Percentiles rank a stretch among this genome's conserved stretches.
These are phyloP conservation scores for Gloeopeniophorella convolvens DNA, from an alignment of 768 basidiomycete species.

Conservation along the genomic window DNA sequence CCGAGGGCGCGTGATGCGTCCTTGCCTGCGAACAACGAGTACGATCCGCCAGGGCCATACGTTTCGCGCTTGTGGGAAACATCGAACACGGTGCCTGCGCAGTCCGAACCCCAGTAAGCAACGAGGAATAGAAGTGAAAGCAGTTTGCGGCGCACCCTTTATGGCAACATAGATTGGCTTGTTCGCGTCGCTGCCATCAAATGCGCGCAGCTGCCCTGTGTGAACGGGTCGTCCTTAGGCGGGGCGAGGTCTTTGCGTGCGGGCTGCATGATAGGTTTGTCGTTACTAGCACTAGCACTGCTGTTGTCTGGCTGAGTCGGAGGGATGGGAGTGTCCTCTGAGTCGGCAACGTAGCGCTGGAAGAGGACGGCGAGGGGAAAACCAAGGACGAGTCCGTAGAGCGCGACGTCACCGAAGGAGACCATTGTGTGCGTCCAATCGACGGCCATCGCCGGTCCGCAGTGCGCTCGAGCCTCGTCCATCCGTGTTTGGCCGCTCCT, in stretches of 20 bases:
- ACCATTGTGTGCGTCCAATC: conserved; percentile 1
- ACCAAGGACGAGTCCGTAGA: conserved; percentile 29
- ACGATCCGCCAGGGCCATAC: conserved; percentile 77
- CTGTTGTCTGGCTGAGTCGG: conserved; percentile 21
- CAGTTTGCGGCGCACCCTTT: conserved; percentile 51
- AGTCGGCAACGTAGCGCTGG: conserved; percentile 12
- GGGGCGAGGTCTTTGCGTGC: conserved; percentile 52
- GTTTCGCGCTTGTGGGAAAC: conserved; percentile 80
- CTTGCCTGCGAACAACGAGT: conserved; percentile 87
- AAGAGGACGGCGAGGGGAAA: conserved; percentile 29
- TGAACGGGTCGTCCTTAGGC: conserved; percentile 79
- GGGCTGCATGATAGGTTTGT: conserved; percentile 73
- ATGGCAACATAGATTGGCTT: conserved; percentile 89
- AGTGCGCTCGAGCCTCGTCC: neutral
- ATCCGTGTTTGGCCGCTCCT: too few species aligned
- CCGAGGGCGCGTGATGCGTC: conserved; percentile 89
- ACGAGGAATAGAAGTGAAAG: neutral
- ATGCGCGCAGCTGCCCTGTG: conserved; percentile 58
- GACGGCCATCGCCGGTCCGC: neutral
- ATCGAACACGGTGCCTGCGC: conserved; percentile 79
- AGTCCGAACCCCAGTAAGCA: neutral
- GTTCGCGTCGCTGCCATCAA: conserved; percentile 56
- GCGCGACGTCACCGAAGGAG: conserved; percentile 21
- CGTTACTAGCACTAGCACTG: conserved; percentile 22
- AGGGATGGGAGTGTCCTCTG: conserved; percentile 8